Conservation (phyloP, 441 rosid species). For the Biscutella laevigata region DNA sequence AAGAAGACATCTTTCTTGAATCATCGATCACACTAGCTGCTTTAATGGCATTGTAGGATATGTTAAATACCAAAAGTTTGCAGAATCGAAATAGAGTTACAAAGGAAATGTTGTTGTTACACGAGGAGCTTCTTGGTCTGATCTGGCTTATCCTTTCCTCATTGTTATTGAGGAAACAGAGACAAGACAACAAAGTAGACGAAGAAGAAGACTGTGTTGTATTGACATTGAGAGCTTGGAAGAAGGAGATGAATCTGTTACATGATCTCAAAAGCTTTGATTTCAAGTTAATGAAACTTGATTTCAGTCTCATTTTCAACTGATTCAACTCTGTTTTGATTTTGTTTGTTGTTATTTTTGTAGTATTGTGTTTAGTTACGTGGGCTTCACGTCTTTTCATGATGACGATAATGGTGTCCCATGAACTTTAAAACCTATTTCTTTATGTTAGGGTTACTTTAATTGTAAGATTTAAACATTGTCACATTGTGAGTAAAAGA, state of each 20-base stretch:
- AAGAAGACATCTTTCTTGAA: conserved; percentile 23
- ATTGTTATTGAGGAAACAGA: conserved; percentile 11
- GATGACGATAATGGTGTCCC: conserved; percentile 22
- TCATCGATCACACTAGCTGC: conserved; percentile 16
- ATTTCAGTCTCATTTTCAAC: conserved; percentile 36
- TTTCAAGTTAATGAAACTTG: conserved; percentile 38
- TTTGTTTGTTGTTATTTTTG: background rate
- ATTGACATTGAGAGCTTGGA: conserved; percentile 25
- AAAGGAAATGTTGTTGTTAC: conserved; percentile 1
- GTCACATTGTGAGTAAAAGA: conserved; percentile 14
- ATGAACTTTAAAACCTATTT: conserved; percentile 12
- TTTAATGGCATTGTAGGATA: background rate
- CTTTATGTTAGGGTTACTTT: background rate
- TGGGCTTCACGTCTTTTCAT: conserved; percentile 31
- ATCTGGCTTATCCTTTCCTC: conserved; percentile 28
- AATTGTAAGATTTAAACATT: background rate
- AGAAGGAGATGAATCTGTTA: conserved; percentile 29
- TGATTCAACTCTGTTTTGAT: conserved; percentile 5
- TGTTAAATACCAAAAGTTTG: background rate
- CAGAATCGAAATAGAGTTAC: background rate
- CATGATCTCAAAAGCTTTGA: conserved; percentile 43
- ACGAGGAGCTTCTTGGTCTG: conserved; percentile 22
- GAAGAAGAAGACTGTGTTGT: conserved; percentile 13
- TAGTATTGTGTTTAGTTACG: conserved; percentile 2
- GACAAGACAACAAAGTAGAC: conserved; percentile 13